Evolutionary conservation across 345 rosid species (phyloP), one percentile per base, ranked within the genome.

Genomic region (Bruguiera sexangula): DNA sequence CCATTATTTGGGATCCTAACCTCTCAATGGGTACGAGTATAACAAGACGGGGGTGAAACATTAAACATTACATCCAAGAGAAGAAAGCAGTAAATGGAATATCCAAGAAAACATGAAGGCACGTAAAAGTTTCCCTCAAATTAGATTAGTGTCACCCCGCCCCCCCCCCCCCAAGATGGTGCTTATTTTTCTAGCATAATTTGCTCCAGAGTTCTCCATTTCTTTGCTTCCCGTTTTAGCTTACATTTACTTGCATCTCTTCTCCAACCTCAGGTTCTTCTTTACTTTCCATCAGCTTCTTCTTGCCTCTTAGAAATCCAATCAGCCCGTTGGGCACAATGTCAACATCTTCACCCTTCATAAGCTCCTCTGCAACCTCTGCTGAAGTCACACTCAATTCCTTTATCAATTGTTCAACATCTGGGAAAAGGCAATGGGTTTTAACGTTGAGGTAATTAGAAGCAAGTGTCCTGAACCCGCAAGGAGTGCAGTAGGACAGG

Each of bases 261-360:
- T 69, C 50, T 66, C 32, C 43, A 39, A 21, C 66, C 1, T 16
- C 62, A 15, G 18, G 20, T 10, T 10, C 43, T 56, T 56, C 22
- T 67, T 67, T 24, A 16, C 27, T 8, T 69, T 22, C 22, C 70
- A 30, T 59, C 46, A 43, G 48, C 48, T 15, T 39, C 36, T 43
- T 59, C 36, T 65, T 75, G 37, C 36, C 54, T 5, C 6, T 37
- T 2, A 70, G 52, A 58, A 79, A 75, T 43, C 46, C 68, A 18
- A 71, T n/a, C 21, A 79, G 31, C 24, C 77, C 82, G 48, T 72
- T 3, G 8, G 69, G 74, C 4, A 65, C 73, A 62, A 31, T 20
- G 16, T 78, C 60, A 13, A 27, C 69, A 57, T 64, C 69, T 39
- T 64, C 75, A 22, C 63, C 58, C 55, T 72, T 64, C 69, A 65